Percentiles rank a stretch among this genome's conserved stretches.
Conservation (phyloP, 1,284 basidiomycete species). For the Filobasidium uniguttulatum region DNA sequence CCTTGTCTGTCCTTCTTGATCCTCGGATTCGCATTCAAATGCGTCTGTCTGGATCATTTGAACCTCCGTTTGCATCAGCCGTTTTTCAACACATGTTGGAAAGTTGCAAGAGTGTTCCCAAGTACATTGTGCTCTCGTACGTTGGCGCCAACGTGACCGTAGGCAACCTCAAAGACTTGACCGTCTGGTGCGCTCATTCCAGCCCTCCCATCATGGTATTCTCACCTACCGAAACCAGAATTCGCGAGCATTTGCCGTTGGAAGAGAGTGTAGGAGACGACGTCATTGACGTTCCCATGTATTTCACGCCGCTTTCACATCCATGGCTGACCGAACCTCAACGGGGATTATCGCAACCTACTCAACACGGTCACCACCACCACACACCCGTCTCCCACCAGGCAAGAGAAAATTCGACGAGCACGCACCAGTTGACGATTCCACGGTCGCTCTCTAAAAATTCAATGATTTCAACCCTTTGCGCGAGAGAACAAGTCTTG, state of each 20-base stretch:
- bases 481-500: conserved; percentile 10
- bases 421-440: background rate
- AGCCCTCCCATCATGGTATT: conserved; percentile 25
- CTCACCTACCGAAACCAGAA: conserved; percentile 27
- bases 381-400: background rate
- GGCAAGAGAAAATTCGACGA: background rate
- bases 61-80: conserved; percentile 28
- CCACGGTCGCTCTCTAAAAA: conserved; percentile 6
- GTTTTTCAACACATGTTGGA: conserved; percentile 26
- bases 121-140: conserved; percentile 30
- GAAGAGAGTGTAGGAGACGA: conserved; percentile 23
- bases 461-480: conserved; percentile 4
- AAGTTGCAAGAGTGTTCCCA: conserved; percentile 24
- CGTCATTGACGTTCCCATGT: conserved; percentile 32
- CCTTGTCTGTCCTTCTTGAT: conserved; percentile 28
- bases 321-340: background rate
- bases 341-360: background rate
- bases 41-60: conserved; percentile 28
- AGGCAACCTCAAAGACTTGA: conserved; percentile 25
- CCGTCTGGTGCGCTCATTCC: conserved; percentile 24
- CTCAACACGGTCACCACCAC: background rate
- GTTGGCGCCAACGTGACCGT: conserved; percentile 24
- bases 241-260: conserved; percentile 21
- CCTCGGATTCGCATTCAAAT: conserved; percentile 31
- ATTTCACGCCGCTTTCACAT: conserved; percentile 18